Base-by-base conservation (phyloP, 208 protist species). In the Angomonas desouzai region DNA sequence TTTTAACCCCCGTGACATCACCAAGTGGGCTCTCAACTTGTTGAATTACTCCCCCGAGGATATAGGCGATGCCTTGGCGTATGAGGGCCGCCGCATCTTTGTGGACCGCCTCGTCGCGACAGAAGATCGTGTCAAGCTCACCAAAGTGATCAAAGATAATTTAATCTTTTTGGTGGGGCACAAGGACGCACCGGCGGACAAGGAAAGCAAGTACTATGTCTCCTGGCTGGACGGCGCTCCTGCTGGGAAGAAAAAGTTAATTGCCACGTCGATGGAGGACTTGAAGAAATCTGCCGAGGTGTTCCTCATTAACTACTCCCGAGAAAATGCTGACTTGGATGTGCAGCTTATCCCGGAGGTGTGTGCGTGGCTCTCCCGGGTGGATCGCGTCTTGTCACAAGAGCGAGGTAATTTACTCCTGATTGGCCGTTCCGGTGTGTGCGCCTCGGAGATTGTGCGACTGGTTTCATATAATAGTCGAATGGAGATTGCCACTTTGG, bases 1-100 rank as follows among this genome's bases (percentile, higher is more conserved):
- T 62, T 99, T 99, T 72, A 98, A 97, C 47, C 98, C 97, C 23
- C 96, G 97, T 60, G 97, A 99, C 64, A 69, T 99, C 18, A 99
- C 97, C 22, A 80, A 79, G 64, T 98, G 97, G 96, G 83, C 89
- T 16, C 62, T 97, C 36, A 92, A 93, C 55, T 66, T 98, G 62
- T 73, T 97, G 22, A 82, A 95, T 61, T 99, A 98, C 83, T 64
- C 91, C 10, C 64, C 91, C 0, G 48, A 22, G 2, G 83, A 94
- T 45, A 72, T 98, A 9, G 66, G 89, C 32, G 92, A 97, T 53
- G 93, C 87, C 30, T 86, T 97, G 59, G 85, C 77, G 1, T 96
- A 98, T 81, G 96, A 98, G 79, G 92, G 88, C 23, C 71, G 87
- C 28, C 86, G 97, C 51, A 92, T 98, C 61, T 98, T 99, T 72